phyloP scores from a whole-genome alignment of 345 rosid genomes.

The Erysimum cheiranthoides region DNA sequence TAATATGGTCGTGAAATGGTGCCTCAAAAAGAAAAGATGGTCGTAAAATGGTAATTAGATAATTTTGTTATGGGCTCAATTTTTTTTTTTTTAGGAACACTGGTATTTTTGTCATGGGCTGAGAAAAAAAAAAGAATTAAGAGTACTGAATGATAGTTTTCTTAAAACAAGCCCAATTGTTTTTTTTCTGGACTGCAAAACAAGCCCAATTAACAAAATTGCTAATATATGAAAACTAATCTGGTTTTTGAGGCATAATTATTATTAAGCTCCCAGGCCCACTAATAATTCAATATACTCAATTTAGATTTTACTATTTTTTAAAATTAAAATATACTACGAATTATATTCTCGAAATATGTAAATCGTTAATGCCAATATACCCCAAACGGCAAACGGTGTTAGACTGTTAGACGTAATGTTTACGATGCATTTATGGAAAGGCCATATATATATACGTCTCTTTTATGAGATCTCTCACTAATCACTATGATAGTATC shows the following conservation, averaged over 20 bases:
- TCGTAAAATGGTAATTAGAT: background rate
- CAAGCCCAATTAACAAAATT: background rate
- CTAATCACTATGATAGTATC: too few species aligned
- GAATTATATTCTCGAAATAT: background rate
- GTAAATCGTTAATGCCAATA: background rate
- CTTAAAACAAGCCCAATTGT: background rate
- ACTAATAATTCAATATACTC: background rate
- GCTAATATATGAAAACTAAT: too few species aligned
- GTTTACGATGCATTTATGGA: constrained; percentile 25
- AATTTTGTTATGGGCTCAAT: background rate
- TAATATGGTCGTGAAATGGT: too few species aligned
- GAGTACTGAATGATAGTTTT: background rate
- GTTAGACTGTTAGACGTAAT: constrained; percentile 25
- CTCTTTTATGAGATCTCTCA: constrained; percentile 1
- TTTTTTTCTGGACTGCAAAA: too few species aligned
- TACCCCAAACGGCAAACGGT: constrained; percentile 12
- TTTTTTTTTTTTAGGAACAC: background rate
- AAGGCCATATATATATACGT: constrained; percentile 27
- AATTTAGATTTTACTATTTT: background rate
- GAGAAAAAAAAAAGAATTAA: background rate
- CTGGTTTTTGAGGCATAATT: too few species aligned
- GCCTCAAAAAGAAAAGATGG: too few species aligned
- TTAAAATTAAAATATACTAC: background rate
- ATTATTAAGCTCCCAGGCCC: too few species aligned
- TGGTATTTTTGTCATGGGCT: constrained; percentile 1